Evolutionary conservation across 2,329 filamentous ascomycete species (phyloP), one percentile per base, ranked within the genome.

Genomic region (Cercospora berteroae): DNA sequence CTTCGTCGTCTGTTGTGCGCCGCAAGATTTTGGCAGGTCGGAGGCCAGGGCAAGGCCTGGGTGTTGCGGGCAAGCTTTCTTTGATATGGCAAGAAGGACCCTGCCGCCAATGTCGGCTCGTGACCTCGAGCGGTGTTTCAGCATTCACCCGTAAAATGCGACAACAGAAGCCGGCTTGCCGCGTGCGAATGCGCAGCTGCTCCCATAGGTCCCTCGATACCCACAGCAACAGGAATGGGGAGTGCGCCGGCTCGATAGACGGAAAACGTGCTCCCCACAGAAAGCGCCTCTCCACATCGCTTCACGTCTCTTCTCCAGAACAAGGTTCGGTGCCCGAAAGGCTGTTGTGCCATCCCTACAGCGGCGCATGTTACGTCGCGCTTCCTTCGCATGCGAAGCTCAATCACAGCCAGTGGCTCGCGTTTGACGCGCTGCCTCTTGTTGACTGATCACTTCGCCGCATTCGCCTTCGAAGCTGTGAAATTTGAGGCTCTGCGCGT

Each of bases 51-150:
- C 27, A 57, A 20, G 55, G 25, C 33, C 18, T 13, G 16, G 55
- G 5, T 10, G 27, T 36, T 58, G 55, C 27, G 55, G 55, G 29
- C 55, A 58, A 58, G 55, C 55, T 33, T 58, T 58, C 55, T 36
- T 58, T 58, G 20, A 58, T 36, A 58, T 58, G 27, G 27, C 27
- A 58, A 31, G 55, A 58, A 56, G 27, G 52, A 56, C 52, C 55
- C 55, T 33, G 55, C 27, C 55, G 25, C 29, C 4, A 25, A 20
- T 50, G 44, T 50, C 20, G 44, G 18, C 44, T 50, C 44, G 44
- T 50, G 44, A 50, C 44, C 23, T 55, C 50, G 23, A 29, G 55
- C 27, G 16, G 27, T 16, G 48, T 52, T 25, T 23, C 48, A 25
- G 20, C 44, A 3, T 48, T 48, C 42, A 48, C n/a, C 7, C 20